Evolutionary conservation across 192 early-diverging fungal species (phyloP).

Genomic region (Rhizophlyctis rosea): DNA sequence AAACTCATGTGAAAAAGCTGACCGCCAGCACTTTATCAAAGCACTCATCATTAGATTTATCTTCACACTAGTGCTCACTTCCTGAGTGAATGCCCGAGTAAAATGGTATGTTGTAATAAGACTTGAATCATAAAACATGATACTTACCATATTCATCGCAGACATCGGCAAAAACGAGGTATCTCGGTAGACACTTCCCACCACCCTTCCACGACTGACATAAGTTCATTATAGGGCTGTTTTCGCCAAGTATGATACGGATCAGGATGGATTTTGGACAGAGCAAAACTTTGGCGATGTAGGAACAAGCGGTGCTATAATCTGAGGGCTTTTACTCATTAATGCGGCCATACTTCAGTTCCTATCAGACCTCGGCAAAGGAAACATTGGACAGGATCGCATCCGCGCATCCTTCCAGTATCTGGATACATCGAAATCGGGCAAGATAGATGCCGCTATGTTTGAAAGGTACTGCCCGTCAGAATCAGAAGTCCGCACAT

Average conservation of each 20-base stretch:
- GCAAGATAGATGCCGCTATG: slow-evolving; percentile 20
- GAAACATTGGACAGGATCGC: slow-evolving; percentile 17
- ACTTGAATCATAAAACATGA: not conserved
- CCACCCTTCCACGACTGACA: not conserved
- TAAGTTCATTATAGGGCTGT: not conserved
- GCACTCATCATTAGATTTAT: too few species aligned
- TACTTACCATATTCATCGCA: not conserved
- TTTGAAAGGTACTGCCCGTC: slow-evolving; percentile 15
- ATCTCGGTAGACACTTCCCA: not conserved
- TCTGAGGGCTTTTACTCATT: slow-evolving; percentile 1
- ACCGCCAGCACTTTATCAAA: too few species aligned
- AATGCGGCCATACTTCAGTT: not conserved
- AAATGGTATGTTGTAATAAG: not conserved
- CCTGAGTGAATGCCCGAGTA: not conserved
- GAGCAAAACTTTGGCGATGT: slow-evolving; percentile 16
- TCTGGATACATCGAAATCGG: slow-evolving; percentile 17
- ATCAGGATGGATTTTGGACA: slow-evolving; percentile 25
- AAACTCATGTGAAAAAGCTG: too few species aligned
- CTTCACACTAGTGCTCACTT: too few species aligned
- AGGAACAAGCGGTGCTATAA: not conserved
- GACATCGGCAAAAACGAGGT: not conserved
- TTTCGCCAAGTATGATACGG: slow-evolving; percentile 18
- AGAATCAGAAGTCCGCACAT: too few species aligned
- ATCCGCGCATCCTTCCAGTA: slow-evolving; percentile 17
- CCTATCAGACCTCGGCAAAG: slow-evolving; percentile 13